phyloP scores from a whole-genome alignment of 2,329 filamentous ascomycete species.

The Celoporthe dispersa region DNA sequence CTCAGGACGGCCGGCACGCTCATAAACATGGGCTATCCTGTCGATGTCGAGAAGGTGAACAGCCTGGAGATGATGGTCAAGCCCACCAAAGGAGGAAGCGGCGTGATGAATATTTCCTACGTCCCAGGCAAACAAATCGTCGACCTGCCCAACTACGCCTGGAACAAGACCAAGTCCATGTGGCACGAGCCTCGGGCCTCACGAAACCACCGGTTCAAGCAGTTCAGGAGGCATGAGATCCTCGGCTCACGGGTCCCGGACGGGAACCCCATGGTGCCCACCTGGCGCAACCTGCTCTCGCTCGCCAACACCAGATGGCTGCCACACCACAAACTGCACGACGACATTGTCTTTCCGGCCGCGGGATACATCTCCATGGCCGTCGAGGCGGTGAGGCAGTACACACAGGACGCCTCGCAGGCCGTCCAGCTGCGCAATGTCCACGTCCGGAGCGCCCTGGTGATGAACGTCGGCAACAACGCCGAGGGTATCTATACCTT shows the following conservation, averaged over 20 bases:
- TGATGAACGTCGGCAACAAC: slow-evolving; percentile 30
- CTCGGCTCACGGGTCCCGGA: slow-evolving; percentile 14
- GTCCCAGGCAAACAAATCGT: not conserved
- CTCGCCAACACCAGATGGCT: slow-evolving; percentile 43
- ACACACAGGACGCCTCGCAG: not conserved
- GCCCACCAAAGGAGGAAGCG: not conserved
- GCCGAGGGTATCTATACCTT: slow-evolving; percentile 41
- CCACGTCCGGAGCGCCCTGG: slow-evolving; percentile 13
- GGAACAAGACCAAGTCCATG: slow-evolving; percentile 6
- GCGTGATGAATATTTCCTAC: not conserved
- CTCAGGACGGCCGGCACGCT: not conserved
- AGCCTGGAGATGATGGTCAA: not conserved
- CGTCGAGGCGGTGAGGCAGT: slow-evolving; percentile 32
- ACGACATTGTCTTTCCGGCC: slow-evolving; percentile 43
- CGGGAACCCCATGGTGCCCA: slow-evolving; percentile 22
- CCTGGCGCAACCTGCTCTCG: slow-evolving; percentile 30
- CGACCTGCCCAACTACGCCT: slow-evolving; percentile 7
- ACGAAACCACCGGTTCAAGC: not conserved
- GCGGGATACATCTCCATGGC: slow-evolving; percentile 33
- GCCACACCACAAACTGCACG: slow-evolving; percentile 39
- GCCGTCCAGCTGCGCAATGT: slow-evolving; percentile 3
- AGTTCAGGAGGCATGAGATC: not conserved
- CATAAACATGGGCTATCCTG: not conserved
- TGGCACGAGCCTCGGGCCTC: not conserved
- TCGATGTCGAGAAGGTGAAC: not conserved